Conservation (phyloP, 176 grass and related monocot species). For the Eleusine indica region DNA sequence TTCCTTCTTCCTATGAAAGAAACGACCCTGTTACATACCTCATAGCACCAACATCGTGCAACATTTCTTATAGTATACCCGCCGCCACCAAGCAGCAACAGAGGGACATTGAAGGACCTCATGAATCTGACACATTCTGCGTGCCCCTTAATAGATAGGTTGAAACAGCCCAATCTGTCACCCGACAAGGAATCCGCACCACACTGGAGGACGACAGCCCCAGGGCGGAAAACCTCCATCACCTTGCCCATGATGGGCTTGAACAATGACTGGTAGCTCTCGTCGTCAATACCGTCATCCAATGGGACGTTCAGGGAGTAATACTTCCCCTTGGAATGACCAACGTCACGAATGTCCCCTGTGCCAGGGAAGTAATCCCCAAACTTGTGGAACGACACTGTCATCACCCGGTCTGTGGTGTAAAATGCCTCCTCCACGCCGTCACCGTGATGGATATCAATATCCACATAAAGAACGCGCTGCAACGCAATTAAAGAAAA, state of each 20-base stretch:
- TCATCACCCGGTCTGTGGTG: slow-evolving; percentile 93
- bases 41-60: slow-evolving; percentile 95
- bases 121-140: slow-evolving; percentile 92
- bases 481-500: slow-evolving; percentile 16
- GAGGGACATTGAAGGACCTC: slow-evolving; percentile 94
- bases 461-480: slow-evolving; percentile 95
- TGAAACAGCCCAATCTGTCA: slow-evolving; percentile 92
- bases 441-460: slow-evolving; percentile 96
- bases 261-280: slow-evolving; percentile 91
- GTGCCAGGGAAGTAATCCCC: slow-evolving; percentile 97
- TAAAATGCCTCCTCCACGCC: slow-evolving; percentile 98
- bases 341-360: slow-evolving; percentile 69
- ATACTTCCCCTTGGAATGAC: slow-evolving; percentile 73
- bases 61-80: slow-evolving; percentile 96
- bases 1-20: neutral
- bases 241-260: slow-evolving; percentile 91
- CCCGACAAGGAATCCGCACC: slow-evolving; percentile 89
- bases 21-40: slow-evolving; percentile 57
- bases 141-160: slow-evolving; percentile 86
- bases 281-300: slow-evolving; percentile 90
- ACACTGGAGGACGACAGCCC: slow-evolving; percentile 90
- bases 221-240: slow-evolving; percentile 88
- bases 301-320: slow-evolving; percentile 90
- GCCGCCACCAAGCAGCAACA: slow-evolving; percentile 83
- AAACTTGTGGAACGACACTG: slow-evolving; percentile 90